These are phyloP conservation scores for Aspergillus ochraceus DNA, from an alignment of 2,329 filamentous ascomycete species.

Conservation along the genomic window DNA sequence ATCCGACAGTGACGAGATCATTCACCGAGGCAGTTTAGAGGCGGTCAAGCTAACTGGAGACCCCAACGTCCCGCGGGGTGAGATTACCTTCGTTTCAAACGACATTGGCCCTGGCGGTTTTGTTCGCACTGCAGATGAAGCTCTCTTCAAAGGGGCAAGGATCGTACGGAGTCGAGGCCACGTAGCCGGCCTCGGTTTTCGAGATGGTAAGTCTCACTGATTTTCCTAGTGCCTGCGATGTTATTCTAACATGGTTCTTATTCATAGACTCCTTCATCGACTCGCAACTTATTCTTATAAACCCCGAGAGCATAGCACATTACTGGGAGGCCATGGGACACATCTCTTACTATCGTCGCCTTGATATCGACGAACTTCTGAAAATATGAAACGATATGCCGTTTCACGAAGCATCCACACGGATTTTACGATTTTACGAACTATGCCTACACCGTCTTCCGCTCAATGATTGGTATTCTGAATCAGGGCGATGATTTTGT, in stretches of 20 bases:
- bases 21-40: slow-evolving; percentile 69
- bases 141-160: slow-evolving; percentile 70
- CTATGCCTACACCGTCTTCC: neutral
- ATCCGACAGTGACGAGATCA: slow-evolving; percentile 40
- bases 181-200: slow-evolving; percentile 72
- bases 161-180: slow-evolving; percentile 76
- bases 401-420: neutral
- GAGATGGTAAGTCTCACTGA: slow-evolving; percentile 60
- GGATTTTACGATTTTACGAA: slow-evolving; percentile 13
- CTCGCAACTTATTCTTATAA: slow-evolving; percentile 75
- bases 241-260: slow-evolving; percentile 11
- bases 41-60: slow-evolving; percentile 93
- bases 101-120: slow-evolving; percentile 70
- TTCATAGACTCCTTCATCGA: slow-evolving; percentile 59
- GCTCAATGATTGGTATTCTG: neutral
- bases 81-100: slow-evolving; percentile 76
- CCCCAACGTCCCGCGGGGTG: slow-evolving; percentile 81
- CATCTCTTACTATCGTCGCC: slow-evolving; percentile 45
- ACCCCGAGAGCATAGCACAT: slow-evolving; percentile 74
- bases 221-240: neutral
- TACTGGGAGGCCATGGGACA: slow-evolving; percentile 67
- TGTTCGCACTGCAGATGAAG: slow-evolving; percentile 63
- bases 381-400: slow-evolving; percentile 20
- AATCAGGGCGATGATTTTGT: slow-evolving; percentile 5
- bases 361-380: slow-evolving; percentile 43